A percentile compares a stretch with the other conserved stretches of the same genome.
Evolutionary conservation across 192 early-diverging fungal genomes (phyloP).

Genomic region (Paraglomus brasilianum): DNA sequence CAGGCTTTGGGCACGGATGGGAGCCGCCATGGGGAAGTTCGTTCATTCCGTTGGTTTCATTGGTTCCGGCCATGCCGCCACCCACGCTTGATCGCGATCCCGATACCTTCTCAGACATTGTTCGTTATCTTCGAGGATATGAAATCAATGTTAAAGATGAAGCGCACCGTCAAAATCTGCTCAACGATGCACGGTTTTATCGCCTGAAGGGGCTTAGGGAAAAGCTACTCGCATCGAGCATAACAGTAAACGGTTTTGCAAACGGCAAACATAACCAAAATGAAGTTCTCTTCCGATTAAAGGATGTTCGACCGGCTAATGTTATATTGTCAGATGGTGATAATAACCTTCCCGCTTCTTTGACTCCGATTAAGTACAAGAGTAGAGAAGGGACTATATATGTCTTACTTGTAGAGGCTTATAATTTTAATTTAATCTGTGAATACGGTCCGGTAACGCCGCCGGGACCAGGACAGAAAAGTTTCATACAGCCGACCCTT

Average conservation of each 20-base stretch:
- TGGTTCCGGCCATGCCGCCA: conserved; percentile 17
- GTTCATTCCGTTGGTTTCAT: not conserved
- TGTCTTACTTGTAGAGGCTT: conserved; percentile 17
- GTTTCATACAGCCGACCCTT: not conserved
- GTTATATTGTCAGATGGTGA: conserved; percentile 12
- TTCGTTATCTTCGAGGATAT: conserved; percentile 56
- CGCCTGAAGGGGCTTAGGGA: conserved; percentile 35
- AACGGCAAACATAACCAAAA: conserved; percentile 12
- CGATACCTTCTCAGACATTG: conserved; percentile 53
- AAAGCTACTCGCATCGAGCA: conserved; percentile 38
- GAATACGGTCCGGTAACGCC: not conserved
- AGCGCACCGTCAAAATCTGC: conserved; percentile 51
- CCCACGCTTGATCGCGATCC: conserved; percentile 50
- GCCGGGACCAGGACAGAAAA: not conserved
- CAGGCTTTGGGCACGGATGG: conserved; percentile 21
- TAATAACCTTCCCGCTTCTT: too few relatives aligned
- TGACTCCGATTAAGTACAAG: conserved; percentile 17
- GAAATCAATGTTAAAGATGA: conserved; percentile 54
- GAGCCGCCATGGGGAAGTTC: conserved; percentile 9
- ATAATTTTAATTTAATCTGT: conserved; percentile 22
- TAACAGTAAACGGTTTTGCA: conserved; percentile 42
- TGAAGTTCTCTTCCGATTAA: conserved; percentile 43
- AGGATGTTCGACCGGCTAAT: conserved; percentile 36
- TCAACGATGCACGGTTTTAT: conserved; percentile 51
- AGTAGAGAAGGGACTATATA: conserved; percentile 23